phyloP scores from a whole-genome alignment of 2,329 filamentous ascomycete genomes.

The Trichoderma semiorbis region DNA sequence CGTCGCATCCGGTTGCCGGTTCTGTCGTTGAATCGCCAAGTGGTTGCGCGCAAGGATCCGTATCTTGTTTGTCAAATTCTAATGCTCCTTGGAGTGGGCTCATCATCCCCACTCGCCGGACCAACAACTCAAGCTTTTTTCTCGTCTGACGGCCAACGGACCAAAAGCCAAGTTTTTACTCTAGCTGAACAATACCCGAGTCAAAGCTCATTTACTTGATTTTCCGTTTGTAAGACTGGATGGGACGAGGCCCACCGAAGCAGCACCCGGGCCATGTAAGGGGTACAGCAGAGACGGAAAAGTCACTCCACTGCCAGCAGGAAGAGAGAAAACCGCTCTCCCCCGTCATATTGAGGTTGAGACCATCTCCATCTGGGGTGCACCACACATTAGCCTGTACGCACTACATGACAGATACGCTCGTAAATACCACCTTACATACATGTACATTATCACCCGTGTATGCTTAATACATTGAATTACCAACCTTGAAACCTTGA shows the following conservation, averaged over 20 bases:
- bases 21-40: not conserved
- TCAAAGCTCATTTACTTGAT: not conserved
- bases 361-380: not conserved
- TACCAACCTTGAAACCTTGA: not conserved
- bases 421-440: not conserved
- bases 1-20: not conserved
- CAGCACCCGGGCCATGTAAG: not conserved
- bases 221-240: not conserved
- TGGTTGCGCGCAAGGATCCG: not conserved
- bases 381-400: not conserved
- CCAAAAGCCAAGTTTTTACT: not conserved
- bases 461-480: not conserved
- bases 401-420: not conserved
- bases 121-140: not conserved
- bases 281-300: not conserved
- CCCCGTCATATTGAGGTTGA: not conserved
- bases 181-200: slow-evolving; percentile 9
- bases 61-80: not conserved
- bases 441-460: not conserved
- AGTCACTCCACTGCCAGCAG: not conserved
- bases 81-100: not conserved
- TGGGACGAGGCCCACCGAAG: slow-evolving; percentile 1
- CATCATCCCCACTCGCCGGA: not conserved
- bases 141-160: not conserved
- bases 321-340: not conserved